Evolutionary conservation across 768 basidiomycete species (phyloP).

Genomic region (Macrolepiota dolichaula): DNA sequence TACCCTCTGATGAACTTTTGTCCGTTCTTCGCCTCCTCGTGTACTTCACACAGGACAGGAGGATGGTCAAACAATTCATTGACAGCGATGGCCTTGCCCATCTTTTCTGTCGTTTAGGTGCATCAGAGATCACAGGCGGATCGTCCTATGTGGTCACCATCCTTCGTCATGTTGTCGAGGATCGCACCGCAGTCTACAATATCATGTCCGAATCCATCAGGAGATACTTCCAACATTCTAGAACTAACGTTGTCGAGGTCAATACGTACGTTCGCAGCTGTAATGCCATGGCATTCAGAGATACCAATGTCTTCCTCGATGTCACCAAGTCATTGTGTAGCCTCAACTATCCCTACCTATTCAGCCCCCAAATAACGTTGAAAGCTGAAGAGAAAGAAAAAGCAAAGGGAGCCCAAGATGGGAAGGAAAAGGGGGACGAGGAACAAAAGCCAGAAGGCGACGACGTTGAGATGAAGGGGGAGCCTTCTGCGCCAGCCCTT

Average conservation of each 20-base stretch:
- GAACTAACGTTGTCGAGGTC: slow-evolving; percentile 65
- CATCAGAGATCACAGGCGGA: slow-evolving; percentile 59
- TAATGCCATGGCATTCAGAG: slow-evolving; percentile 77
- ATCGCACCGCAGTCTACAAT: slow-evolving; percentile 53
- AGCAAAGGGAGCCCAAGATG: slow-evolving; percentile 10
- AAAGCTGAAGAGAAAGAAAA: slow-evolving; percentile 36
- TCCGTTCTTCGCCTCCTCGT: slow-evolving; percentile 82
- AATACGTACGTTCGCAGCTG: slow-evolving; percentile 71
- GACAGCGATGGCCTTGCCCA: slow-evolving; percentile 57
- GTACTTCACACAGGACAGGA: slow-evolving; percentile 73
- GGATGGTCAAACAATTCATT: slow-evolving; percentile 64
- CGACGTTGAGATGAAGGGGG: slow-evolving; percentile 58
- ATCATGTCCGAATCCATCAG: slow-evolving; percentile 85
- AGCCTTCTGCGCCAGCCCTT: slow-evolving; percentile 26
- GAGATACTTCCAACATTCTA: slow-evolving; percentile 72
- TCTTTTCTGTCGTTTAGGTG: slow-evolving; percentile 67
- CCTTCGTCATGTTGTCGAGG: slow-evolving; percentile 90
- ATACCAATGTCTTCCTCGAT: slow-evolving; percentile 73
- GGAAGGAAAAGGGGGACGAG: not conserved
- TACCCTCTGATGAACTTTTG: slow-evolving; percentile 79
- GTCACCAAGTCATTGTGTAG: slow-evolving; percentile 69
- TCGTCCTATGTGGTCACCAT: slow-evolving; percentile 85
- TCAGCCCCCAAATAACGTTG: slow-evolving; percentile 55
- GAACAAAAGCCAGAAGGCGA: slow-evolving; percentile 16
- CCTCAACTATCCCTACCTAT: slow-evolving; percentile 62